These are phyloP conservation scores for Catunica adiposa DNA, from an alignment of 2,329 filamentous ascomycete genomes.

Conservation along the genomic window DNA sequence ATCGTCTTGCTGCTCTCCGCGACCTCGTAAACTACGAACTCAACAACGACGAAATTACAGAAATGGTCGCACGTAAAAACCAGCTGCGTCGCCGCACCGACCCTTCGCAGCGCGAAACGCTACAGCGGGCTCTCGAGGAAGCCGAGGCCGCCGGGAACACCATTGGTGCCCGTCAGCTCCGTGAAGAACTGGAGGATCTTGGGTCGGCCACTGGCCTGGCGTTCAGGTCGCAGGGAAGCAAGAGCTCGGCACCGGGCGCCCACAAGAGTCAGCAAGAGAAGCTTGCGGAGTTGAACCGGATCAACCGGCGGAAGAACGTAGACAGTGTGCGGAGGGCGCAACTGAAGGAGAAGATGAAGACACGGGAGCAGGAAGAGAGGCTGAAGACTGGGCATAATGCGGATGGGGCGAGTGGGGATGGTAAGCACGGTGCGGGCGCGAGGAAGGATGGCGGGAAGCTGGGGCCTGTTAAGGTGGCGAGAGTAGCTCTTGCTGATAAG, in stretches of 20 bases:
- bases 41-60: constrained; percentile 67
- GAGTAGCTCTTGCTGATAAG: constrained; percentile 11
- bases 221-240: constrained; percentile 48
- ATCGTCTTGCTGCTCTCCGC: constrained; percentile 71
- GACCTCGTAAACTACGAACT: constrained; percentile 61
- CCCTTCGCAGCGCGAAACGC: constrained; percentile 48
- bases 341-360: constrained; percentile 56
- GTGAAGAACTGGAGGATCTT: constrained; percentile 45
- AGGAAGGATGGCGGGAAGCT: constrained; percentile 17
- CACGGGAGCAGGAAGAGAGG: constrained; percentile 42
- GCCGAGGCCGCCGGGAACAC: constrained; percentile 49
- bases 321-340: constrained; percentile 85
- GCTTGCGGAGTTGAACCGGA: constrained; percentile 64
- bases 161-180: constrained; percentile 35
- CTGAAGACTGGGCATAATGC: constrained; percentile 53
- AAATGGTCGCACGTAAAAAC: constrained; percentile 57
- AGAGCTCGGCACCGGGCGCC: constrained; percentile 29
- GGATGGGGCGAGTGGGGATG: constrained; percentile 20
- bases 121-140: constrained; percentile 48
- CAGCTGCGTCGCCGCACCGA: constrained; percentile 50
- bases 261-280: constrained; percentile 58
- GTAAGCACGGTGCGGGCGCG: not conserved
- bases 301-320: constrained; percentile 71
- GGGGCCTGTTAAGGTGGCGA: constrained; percentile 18
- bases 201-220: constrained; percentile 50